Percentiles rank a stretch among this genome's conserved stretches.
These are phyloP conservation scores for Tricholoma terreum DNA, from an alignment of 768 basidiomycete species.

Conservation along the genomic window DNA sequence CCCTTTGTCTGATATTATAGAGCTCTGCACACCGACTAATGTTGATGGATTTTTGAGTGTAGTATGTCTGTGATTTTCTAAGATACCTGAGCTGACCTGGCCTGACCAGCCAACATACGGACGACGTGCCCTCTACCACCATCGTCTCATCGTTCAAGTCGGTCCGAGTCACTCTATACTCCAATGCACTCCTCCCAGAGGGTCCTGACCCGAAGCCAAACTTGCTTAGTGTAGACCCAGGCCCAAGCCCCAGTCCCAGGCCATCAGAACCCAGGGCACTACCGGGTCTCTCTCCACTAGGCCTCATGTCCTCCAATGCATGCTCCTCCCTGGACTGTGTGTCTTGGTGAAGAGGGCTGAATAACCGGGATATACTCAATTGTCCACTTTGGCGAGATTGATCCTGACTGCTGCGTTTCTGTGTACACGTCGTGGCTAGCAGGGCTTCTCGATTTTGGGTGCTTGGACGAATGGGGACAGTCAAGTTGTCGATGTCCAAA, in stretches of 20 bases:
- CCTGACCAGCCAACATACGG: no score
- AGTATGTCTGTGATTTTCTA: no score
- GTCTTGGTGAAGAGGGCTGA: constrained; percentile 4
- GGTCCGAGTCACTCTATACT: no score
- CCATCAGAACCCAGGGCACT: not conserved
- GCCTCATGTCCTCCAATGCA: constrained; percentile 22
- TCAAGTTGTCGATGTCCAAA: not conserved
- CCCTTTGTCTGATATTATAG: no score
- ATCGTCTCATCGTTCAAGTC: no score
- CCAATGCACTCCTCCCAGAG: constrained; percentile 30
- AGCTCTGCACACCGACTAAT: no score
- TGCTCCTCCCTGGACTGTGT: constrained; percentile 14
- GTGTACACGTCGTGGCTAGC: constrained; percentile 24
- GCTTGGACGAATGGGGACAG: constrained; percentile 1
- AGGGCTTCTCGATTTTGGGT: constrained; percentile 1
- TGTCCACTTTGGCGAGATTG: constrained; percentile 7
- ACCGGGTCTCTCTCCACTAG: constrained; percentile 15
- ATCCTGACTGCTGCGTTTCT: constrained; percentile 71
- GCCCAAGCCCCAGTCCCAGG: not conserved
- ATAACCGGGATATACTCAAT: not conserved
- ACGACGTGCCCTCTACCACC: no score
- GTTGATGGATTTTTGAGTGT: no score
- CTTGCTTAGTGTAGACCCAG: not conserved
- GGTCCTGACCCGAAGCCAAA: not conserved
- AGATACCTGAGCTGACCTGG: no score